Evolutionary conservation across 116 monocot genomes (phyloP), one percentile per base, ranked within the genome.

Genomic region (Posidonia oceanica): DNA sequence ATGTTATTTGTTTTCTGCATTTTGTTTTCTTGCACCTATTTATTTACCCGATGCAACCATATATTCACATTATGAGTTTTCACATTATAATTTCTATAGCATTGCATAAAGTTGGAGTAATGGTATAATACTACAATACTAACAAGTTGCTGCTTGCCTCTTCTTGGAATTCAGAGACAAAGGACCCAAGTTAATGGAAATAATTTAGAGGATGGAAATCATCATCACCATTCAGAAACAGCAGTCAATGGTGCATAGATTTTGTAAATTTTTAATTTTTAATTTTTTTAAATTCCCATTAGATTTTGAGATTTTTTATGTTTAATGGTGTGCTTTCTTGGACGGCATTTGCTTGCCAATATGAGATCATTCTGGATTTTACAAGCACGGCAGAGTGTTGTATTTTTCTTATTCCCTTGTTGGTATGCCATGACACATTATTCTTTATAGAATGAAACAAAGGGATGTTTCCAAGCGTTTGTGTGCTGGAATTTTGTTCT

Each of bases 181-280:
- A 85, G 91, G 69, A 70, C 55, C 14, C 85, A 87, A 71, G 52
- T 64, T 44, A 91, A 91, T 36, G 91, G 91, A 61, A 91, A 83
- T 75, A 82, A 74, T 67, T 14, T 67, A 37, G 87, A 91, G 3
- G 74, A 87, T 76, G 85, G 80, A 39, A 86, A 76, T 71, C 80
- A 80, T 58, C 17, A 17, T 41, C 29, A 56, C 38, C 73, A 78
- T 40, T 63, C 75, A 14, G 90, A 84, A n/a, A 11, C 77, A 67
- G 40, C 76, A 22, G 59, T 77, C 69, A 82, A 80, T 74, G 79
- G 78, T 60, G 54, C 29, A 36, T 75, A 75, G 57, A 54, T 66
- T 36, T 52, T 20, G 29, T 52, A n/a, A n/a, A n/a, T n/a, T n/a
- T n/a, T n/a, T n/a, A n/a, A n/a, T n/a, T n/a, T n/a, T n/a, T n/a